Evolutionary conservation across 1,139 yeast genomes (phyloP).

Genomic region (Pichia sp.): DNA sequence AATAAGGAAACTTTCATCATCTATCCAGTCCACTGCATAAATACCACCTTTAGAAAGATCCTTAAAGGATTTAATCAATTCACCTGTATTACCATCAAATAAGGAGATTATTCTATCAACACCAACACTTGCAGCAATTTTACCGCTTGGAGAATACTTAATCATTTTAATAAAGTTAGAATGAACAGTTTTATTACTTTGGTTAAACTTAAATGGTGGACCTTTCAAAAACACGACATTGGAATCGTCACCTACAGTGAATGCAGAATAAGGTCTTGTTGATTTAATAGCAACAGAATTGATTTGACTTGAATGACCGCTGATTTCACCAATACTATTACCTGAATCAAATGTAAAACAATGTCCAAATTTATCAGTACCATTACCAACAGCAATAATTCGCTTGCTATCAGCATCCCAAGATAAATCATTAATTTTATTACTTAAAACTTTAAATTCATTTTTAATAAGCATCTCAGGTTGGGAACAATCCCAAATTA

Average conservation of each 20-base stretch:
- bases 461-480: conserved; percentile 66
- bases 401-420: conserved; percentile 92
- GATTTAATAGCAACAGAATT: conserved; percentile 83
- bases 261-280: conserved; percentile 90
- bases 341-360: conserved; percentile 94
- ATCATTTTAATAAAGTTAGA: conserved; percentile 77
- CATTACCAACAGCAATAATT: conserved; percentile 91
- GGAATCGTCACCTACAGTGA: conserved; percentile 85
- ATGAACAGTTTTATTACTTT: conserved; percentile 69
- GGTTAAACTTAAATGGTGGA: conserved; percentile 85
- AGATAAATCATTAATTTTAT: conserved; percentile 74
- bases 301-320: conserved; percentile 84
- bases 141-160: conserved; percentile 74
- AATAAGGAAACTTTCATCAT: conserved; percentile 63
- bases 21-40: conserved; percentile 68
- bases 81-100: conserved; percentile 88
- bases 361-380: conserved; percentile 87
- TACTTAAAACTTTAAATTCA: conserved; percentile 70
- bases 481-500: conserved; percentile 74
- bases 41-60: conserved; percentile 73
- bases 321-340: conserved; percentile 89
- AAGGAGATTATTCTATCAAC: conserved; percentile 73
- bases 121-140: conserved; percentile 72
- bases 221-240: conserved; percentile 82
- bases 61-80: conserved; percentile 48